Evolutionary conservation across 1,139 yeast species (phyloP).

Genomic region (Kodamaea ohmeri): DNA sequence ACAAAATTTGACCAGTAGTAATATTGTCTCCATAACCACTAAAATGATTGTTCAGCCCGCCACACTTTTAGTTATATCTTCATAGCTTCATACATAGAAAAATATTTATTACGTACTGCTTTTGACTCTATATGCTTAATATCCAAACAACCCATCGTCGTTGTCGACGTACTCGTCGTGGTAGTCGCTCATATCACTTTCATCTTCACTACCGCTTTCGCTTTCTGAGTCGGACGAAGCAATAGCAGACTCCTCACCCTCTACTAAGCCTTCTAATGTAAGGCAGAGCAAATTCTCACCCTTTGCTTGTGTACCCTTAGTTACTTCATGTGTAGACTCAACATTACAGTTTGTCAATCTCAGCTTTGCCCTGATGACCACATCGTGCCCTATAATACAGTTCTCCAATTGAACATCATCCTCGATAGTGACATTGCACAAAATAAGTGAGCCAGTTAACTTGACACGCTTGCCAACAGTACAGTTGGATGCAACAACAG

Average conservation of each 20-base stretch:
- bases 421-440: constrained; percentile 68
- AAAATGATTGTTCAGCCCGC: too few relatives aligned
- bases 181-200: constrained; percentile 28
- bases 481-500: constrained; percentile 79
- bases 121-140: constrained; percentile 17
- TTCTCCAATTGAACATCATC: constrained; percentile 89
- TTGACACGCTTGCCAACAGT: constrained; percentile 81
- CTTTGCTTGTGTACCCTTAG: constrained; percentile 61
- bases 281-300: constrained; percentile 79
- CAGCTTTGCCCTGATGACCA: constrained; percentile 55
- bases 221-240: constrained; percentile 25
- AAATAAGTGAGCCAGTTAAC: constrained; percentile 78
- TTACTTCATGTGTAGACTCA: constrained; percentile 73
- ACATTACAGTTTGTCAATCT: constrained; percentile 76
- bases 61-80: too few relatives aligned
- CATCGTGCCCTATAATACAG: constrained; percentile 77
- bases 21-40: too few relatives aligned
- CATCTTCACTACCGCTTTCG: constrained; percentile 23
- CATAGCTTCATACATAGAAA: too few relatives aligned
- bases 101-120: neutral
- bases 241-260: constrained; percentile 22
- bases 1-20: too few relatives aligned
- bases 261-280: constrained; percentile 52
- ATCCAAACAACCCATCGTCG: constrained; percentile 44
- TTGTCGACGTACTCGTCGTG: constrained; percentile 49